phyloP scores from a whole-genome alignment of 2,329 filamentous ascomycete genomes.

The Paecilomyces sp. region DNA sequence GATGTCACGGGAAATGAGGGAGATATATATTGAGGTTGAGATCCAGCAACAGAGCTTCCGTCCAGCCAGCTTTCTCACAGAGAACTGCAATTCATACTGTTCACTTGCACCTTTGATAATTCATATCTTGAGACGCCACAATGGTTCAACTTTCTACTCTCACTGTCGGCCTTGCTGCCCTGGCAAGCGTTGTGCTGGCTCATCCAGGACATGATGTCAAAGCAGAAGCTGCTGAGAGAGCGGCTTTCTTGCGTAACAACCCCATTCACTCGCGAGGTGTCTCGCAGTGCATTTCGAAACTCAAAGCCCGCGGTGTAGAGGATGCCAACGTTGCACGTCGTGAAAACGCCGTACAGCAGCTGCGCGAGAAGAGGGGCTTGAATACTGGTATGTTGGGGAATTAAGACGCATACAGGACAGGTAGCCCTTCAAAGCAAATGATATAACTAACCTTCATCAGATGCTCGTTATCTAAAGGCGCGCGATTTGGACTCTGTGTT shows the following conservation, averaged over 20 bases:
- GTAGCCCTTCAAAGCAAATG: background rate
- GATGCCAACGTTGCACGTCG: conserved; percentile 41
- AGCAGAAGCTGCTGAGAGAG: conserved; percentile 45
- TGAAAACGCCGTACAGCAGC: conserved; percentile 31
- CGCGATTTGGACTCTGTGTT: conserved; percentile 30
- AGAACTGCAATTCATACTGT: background rate
- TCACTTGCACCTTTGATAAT: background rate
- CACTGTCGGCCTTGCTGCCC: conserved; percentile 14
- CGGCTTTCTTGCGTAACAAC: conserved; percentile 35
- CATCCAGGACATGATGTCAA: conserved; percentile 46
- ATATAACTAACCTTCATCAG: conserved; percentile 4
- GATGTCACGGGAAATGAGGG: background rate
- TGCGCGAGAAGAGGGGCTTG: conserved; percentile 35
- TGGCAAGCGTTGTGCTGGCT: conserved; percentile 25
- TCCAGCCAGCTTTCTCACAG: background rate
- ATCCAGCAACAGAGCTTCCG: background rate
- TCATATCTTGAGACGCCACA: background rate
- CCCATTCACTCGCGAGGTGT: conserved; percentile 36
- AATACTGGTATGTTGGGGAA: conserved; percentile 13
- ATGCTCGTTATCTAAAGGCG: conserved; percentile 15
- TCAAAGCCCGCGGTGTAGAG: conserved; percentile 42
- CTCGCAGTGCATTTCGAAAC: conserved; percentile 40
- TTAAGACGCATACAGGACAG: background rate
- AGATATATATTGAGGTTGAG: background rate
- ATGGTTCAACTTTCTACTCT: conserved; percentile 17